Conservation (phyloP, 495 filamentous ascomycete species). For the Parmelia sp. region DNA sequence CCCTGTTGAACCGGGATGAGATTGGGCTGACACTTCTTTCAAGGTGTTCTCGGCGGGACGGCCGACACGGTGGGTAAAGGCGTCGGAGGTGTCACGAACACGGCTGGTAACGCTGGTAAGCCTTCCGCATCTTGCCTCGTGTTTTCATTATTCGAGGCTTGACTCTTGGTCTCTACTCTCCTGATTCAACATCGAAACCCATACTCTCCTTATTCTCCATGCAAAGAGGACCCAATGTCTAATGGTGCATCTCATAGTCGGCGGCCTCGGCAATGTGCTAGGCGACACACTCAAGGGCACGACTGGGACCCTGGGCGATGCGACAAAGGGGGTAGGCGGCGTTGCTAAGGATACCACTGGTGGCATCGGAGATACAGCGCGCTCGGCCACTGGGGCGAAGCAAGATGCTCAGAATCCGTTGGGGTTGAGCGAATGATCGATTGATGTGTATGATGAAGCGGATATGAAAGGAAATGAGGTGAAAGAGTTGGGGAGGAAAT, state of each 20-base stretch:
- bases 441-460: background rate
- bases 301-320: background rate
- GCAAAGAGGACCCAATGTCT: background rate
- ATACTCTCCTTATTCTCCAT: background rate
- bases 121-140: background rate
- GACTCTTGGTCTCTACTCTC: background rate
- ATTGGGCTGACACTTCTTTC: background rate
- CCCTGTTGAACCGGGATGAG: background rate
- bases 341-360: slow-evolving; percentile 8
- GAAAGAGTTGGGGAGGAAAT: background rate
- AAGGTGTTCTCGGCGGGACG: slow-evolving; percentile 10
- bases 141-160: background rate
- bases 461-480: no score
- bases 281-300: slow-evolving; percentile 11
- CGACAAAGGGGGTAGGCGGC: slow-evolving; percentile 4
- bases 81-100: slow-evolving; percentile 15
- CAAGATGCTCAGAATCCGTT: slow-evolving; percentile 16
- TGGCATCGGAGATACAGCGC: slow-evolving; percentile 9
- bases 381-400: slow-evolving; percentile 11
- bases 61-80: slow-evolving; percentile 10
- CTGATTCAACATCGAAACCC: background rate
- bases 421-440: slow-evolving; percentile 9
- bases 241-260: background rate
- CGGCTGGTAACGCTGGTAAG: slow-evolving; percentile 11
- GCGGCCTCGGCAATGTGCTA: slow-evolving; percentile 16